Evolutionary conservation across 495 filamentous ascomycete species (phyloP), one percentile per base, ranked within the genome.

Genomic region (Trichoderma virens): DNA sequence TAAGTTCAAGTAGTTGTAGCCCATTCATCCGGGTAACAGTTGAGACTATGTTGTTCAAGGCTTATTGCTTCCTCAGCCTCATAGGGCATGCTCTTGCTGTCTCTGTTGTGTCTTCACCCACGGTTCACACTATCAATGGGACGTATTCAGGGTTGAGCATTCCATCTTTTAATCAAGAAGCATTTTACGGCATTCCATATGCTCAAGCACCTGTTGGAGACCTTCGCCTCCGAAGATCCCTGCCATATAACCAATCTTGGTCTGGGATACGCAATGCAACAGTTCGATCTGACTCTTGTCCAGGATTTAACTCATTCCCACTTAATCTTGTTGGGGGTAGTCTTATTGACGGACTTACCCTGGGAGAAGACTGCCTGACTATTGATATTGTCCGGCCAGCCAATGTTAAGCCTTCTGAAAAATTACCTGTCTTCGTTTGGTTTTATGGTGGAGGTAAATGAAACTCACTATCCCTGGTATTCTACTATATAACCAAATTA

Each of bases 101-200:
- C 11, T 18, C 9, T 5, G 38, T 18, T 41, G 38, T 18, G 6
- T 41, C 38, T 41, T 18, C 2, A 41, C 38, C 38, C 1, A 41
- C 38, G 38, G 38, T 18, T 18, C 38, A 62, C 27, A 62, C 38
- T 43, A 32, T 43, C 13, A 77, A 77, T 59, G 75, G 72, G 23
- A 77, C 69, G 11, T 75, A 75, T 41, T 67, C 70, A 32, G 73
- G 75, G n/a, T 27, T 74, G 62, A 66, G 73, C 63, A 68, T 74
- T 14, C 62, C 70, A 14, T 27, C 59, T 11, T 76, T 74, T 31
- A 27, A 72, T 59, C 73, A 76, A 62, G 84, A 86, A 14, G 68
- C 69, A 51, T 90, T 88, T 69, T 83, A 86, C 62, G 86, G 84
- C 1, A 82, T 90, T 13, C 87, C 88, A 0, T 90, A 84, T 68